Percentiles rank a stretch among this genome's conserved stretches.
These are phyloP conservation scores for Annulohypoxylon stygium DNA, from an alignment of 495 filamentous ascomycete species.

Conservation along the genomic window DNA sequence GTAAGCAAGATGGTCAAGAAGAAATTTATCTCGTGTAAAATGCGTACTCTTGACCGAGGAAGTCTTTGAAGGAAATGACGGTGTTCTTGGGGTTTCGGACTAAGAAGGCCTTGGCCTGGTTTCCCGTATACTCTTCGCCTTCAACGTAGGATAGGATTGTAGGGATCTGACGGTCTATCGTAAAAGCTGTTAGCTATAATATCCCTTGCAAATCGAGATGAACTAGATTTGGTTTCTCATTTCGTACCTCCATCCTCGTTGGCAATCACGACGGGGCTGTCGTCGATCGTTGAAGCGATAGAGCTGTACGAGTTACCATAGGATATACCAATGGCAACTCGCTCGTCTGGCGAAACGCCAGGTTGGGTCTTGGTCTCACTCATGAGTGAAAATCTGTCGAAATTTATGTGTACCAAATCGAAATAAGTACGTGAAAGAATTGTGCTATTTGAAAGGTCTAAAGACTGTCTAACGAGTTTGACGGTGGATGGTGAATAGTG, in stretches of 20 bases:
- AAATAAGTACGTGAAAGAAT: background rate
- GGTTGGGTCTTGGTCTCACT: constrained; percentile 53
- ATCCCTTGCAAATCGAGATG: constrained; percentile 11
- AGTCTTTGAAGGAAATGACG: constrained; percentile 95
- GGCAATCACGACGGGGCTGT: constrained; percentile 96
- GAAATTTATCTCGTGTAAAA: background rate
- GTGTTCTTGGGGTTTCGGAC: constrained; percentile 93
- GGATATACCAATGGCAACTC: constrained; percentile 91
- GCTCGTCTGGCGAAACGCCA: constrained; percentile 67
- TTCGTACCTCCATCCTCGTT: constrained; percentile 95
- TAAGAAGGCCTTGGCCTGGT: constrained; percentile 92
- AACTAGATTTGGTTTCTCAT: constrained; percentile 1
- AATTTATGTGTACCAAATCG: background rate
- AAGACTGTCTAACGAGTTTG: background rate
- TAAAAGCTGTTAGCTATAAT: constrained; percentile 26
- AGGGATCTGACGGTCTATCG: constrained; percentile 93
- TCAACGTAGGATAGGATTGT: constrained; percentile 93
- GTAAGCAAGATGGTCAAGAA: constrained; percentile 21
- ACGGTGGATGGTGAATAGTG: constrained; percentile 23
- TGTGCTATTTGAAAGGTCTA: background rate
- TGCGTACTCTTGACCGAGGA: constrained; percentile 87
- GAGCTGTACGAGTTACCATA: constrained; percentile 99
- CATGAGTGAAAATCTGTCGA: constrained; percentile 48
- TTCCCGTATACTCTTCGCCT: constrained; percentile 96
- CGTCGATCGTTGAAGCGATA: constrained; percentile 91